Conservation (phyloP, 208 protist species). For the Acanthamoeba castellanii region DNA sequence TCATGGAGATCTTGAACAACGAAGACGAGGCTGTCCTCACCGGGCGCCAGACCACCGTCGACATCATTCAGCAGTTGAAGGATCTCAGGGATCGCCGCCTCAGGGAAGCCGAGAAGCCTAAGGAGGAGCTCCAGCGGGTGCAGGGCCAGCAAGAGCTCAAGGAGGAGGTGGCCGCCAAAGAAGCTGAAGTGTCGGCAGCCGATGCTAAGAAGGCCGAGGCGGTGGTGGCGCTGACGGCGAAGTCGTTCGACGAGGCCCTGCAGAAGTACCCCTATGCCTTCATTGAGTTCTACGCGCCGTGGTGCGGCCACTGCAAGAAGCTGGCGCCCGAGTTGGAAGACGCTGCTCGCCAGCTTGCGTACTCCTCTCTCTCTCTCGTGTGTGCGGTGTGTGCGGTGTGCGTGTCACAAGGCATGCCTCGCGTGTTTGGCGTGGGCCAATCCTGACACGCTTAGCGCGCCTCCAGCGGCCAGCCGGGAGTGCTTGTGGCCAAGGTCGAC, state of each 20-base stretch:
- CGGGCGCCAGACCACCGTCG: not conserved
- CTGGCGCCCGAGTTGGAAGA: conserved; percentile 71
- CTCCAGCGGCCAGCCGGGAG: not conserved
- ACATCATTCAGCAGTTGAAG: not conserved
- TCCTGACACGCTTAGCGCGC: not conserved
- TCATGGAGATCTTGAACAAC: not conserved
- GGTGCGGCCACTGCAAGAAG: conserved; percentile 80
- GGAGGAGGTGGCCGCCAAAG: not conserved
- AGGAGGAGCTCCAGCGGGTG: not conserved
- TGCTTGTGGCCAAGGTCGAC: conserved; percentile 56
- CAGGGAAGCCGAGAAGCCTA: not conserved
- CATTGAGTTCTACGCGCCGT: conserved; percentile 78
- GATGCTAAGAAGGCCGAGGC: not conserved
- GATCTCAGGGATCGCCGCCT: not conserved
- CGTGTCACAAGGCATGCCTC: not conserved
- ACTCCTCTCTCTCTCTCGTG: not conserved
- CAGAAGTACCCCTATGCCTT: not conserved
- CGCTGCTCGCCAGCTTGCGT: not conserved
- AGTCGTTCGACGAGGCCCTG: not conserved
- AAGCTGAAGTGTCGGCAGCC: too few relatives aligned
- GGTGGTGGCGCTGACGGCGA: not conserved
- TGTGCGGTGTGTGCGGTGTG: not conserved
- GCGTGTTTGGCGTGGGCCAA: not conserved
- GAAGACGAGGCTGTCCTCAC: not conserved
- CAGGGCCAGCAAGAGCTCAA: not conserved